These are phyloP conservation scores for Aspergillus egyptiacus DNA, from an alignment of 495 filamentous ascomycete species.

Conservation along the genomic window DNA sequence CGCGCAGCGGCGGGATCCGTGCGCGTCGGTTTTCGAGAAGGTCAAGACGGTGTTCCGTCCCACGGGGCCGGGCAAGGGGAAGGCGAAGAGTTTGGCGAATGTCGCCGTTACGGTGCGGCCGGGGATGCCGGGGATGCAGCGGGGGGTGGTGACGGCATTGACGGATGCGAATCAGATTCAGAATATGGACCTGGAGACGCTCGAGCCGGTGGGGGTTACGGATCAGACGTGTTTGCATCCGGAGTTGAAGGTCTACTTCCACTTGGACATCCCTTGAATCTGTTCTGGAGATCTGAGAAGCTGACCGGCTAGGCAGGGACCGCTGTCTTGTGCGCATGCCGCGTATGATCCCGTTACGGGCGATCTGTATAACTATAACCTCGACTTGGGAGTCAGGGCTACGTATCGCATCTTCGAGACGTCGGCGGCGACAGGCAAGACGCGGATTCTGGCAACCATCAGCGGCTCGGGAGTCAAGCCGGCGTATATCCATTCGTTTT, in stretches of 20 bases:
- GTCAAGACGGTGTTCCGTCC: constrained; percentile 8
- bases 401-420: constrained; percentile 16
- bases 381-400: constrained; percentile 5
- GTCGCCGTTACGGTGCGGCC: constrained; percentile 10
- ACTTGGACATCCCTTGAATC: neutral
- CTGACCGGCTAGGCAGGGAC: neutral
- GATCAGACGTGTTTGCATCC: constrained; percentile 7
- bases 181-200: constrained; percentile 5
- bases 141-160: neutral
- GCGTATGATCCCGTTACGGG: constrained; percentile 10
- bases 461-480: constrained; percentile 3
- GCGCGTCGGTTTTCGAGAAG: constrained; percentile 11
- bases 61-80: neutral
- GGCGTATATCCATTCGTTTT: constrained; percentile 16
- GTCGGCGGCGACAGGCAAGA: constrained; percentile 7
- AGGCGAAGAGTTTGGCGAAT: constrained; percentile 1
- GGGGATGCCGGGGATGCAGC: constrained; percentile 10
- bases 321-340: constrained; percentile 13
- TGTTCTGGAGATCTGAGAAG: neutral
- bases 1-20: constrained; percentile 16
- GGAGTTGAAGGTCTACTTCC: constrained; percentile 4
- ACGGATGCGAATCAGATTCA: constrained; percentile 12
- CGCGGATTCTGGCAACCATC: constrained; percentile 12
- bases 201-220: constrained; percentile 15
- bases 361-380: constrained; percentile 16